Conservation (phyloP, 768 basidiomycete genomes). For the Lepiota brunneoincarnata region DNA sequence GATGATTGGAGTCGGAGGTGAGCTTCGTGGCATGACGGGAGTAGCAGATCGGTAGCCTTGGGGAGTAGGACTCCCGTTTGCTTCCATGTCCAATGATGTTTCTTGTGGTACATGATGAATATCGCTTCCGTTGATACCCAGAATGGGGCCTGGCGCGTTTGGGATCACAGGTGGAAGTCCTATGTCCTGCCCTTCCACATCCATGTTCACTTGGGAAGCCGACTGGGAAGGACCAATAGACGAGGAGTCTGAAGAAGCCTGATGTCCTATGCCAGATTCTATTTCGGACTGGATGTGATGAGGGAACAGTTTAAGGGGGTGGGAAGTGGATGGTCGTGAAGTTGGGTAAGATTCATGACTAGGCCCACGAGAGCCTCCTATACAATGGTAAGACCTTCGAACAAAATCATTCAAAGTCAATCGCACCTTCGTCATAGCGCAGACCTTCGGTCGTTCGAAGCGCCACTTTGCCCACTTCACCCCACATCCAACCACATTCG, state of each 20-base stretch:
- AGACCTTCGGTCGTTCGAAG: constrained; percentile 38
- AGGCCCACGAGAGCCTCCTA: constrained; percentile 2
- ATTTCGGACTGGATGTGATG: background rate
- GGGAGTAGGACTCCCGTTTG: background rate
- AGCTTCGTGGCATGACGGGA: background rate
- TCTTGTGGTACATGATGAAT: background rate
- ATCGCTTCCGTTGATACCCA: constrained; percentile 10
- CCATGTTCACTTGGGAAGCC: constrained; percentile 11
- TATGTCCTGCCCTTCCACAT: background rate
- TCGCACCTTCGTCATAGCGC: constrained; percentile 21
- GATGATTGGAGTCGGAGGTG: background rate
- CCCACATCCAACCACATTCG: constrained; percentile 69
- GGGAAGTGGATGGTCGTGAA: background rate
- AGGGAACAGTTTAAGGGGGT: constrained; percentile 1
- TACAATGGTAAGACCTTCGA: background rate
- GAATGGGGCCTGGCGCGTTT: constrained; percentile 10
- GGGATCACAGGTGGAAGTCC: constrained; percentile 1
- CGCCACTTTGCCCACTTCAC: constrained; percentile 63
- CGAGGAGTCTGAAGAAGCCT: constrained; percentile 1
- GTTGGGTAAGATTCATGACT: constrained; percentile 2
- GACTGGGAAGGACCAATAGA: constrained; percentile 13
- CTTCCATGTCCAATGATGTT: background rate
- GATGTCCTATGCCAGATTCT: background rate
- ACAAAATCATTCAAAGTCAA: background rate
- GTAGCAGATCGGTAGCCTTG: background rate